Evolutionary conservation across 169 alveolate genomes (phyloP), one percentile per base, ranked within the genome.

Genomic region (Babesia caballi): DNA sequence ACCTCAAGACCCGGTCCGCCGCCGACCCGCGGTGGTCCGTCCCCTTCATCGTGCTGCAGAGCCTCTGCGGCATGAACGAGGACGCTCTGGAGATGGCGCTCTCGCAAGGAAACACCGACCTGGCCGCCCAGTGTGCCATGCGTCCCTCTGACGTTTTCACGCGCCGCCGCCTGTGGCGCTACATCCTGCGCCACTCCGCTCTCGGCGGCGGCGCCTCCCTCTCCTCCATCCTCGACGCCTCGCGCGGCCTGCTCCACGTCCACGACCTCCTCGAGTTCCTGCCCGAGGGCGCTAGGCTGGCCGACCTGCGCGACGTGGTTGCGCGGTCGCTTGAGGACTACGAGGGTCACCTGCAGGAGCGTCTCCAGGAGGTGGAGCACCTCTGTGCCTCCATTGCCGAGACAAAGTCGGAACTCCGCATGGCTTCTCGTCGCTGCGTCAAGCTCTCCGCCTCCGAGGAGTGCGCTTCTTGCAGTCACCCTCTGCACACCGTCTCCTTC

Each of bases 1-100:
- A 70, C 46, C 67, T 70, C 59, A 46, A 65, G 59, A n/a, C 40
- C 41, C 71, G 71, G 41, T 71, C 84, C 14, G 40, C 53, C 17
- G 25, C 27, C 15, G 66, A 66, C 61, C 27, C 71, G 12, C 72
- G 78, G 17, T 78, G 86, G 86, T 30, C 36, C 35, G 82, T 61
- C 28, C 82, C 86, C 5, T 78, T 81, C 58, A 72, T 71, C 38
- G 76, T 35, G 40, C 66, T 81, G 44, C 83, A 59, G 54, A 65
- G 88, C 53, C 28, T 71, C 27, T 70, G 83, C 35, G 84, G 84
- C 54, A 59, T 70, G 77, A 51, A 66, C 51, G 80, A 71, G 52
- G 88, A 81, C 47, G 88, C 88, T 14, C 72, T 81, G 33, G 84
- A 81, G 27, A 25, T 70, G 60, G 72, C 88, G 3, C 71, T 81